Evolutionary conservation across 2,329 filamentous ascomycete genomes (phyloP), one percentile per base, ranked within the genome.

Genomic region (Diaporthe sp.): DNA sequence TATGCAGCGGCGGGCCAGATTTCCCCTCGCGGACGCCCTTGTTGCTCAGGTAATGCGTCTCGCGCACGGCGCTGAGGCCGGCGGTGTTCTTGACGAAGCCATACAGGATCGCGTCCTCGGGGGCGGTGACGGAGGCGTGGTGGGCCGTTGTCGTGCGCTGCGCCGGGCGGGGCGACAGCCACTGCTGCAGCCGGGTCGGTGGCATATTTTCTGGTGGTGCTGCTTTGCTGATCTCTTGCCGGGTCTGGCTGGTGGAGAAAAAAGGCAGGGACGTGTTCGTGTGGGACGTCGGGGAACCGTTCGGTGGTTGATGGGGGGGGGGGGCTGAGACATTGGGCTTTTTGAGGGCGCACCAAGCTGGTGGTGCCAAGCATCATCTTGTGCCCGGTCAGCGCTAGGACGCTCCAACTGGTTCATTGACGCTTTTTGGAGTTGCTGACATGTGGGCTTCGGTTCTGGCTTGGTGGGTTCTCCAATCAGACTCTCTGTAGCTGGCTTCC

Each of bases 1-100:
- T 76, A 31, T 76, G 75, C 72, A 75, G 72, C 58, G 75, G 75
- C 10, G 75, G 75, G 42, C 72, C 75, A 1, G 75, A 76, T 8
- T 31, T 44, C 6, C 75, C 75, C 6, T 75, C 67, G 1, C 60
- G 31, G 34, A 76, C 75, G 3, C 2, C 37, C 44, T 68, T 55
- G 0, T 75, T 70, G 44, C 60, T 55, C 20, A 72, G 15, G 44
- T 57, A 70, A 25, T 76, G 75, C 22, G 72, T 76, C 60, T 76
- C 67, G 25, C 51, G 57, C 28, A 72, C 57, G 15, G 51, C 67
- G 13, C 44, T 42, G 25, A 51, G 31, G 44, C 72, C 72, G 31
- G 39, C 55, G 3, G 10, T 22, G 51, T 60, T 44, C 25, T 34
- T 47, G 7, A 53, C 51, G 20, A 75, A 76, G 20, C 72, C 75